These are phyloP conservation scores for Trichoderma lentiforme DNA, from an alignment of 2,329 filamentous ascomycete genomes.

Conservation along the genomic window DNA sequence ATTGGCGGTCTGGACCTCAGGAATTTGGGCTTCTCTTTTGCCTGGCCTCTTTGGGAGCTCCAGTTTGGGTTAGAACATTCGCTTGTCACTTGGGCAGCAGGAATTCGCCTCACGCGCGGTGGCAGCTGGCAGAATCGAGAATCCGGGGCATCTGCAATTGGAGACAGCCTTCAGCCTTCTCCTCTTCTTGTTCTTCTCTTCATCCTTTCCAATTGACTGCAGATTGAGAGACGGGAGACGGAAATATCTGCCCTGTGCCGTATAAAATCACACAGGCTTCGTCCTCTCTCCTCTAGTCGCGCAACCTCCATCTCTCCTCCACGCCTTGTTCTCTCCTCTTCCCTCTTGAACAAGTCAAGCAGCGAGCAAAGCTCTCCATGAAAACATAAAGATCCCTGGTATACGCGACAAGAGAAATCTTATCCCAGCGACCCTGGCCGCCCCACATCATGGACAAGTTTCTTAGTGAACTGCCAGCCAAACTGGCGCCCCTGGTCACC, in stretches of 20 bases:
- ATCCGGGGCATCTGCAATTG: constrained; percentile 1
- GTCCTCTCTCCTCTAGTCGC: neutral
- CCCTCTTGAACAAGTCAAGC: neutral
- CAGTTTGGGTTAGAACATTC: constrained; percentile 14
- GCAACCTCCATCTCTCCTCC: neutral
- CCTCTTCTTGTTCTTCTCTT: neutral
- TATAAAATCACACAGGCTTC: neutral
- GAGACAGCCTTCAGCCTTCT: neutral
- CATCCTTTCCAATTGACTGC: neutral
- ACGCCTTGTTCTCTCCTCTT: neutral
- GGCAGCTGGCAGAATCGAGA: constrained; percentile 6
- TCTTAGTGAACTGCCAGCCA: constrained; percentile 12
- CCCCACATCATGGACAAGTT: constrained; percentile 18
- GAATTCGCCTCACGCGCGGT: constrained; percentile 7
- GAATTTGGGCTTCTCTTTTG: constrained; percentile 2
- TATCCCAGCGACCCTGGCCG: constrained; percentile 3
- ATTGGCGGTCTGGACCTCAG: neutral
- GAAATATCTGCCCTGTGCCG: neutral
- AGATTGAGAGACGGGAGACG: neutral
- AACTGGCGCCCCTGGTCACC: constrained; percentile 7
- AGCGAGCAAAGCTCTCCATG: neutral
- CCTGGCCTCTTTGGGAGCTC: neutral
- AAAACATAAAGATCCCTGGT: constrained; percentile 1
- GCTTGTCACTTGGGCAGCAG: constrained; percentile 4
- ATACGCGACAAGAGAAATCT: constrained; percentile 6